Base-by-base conservation (phyloP, 1,139 yeast species). In the Candida gigantensis region DNA sequence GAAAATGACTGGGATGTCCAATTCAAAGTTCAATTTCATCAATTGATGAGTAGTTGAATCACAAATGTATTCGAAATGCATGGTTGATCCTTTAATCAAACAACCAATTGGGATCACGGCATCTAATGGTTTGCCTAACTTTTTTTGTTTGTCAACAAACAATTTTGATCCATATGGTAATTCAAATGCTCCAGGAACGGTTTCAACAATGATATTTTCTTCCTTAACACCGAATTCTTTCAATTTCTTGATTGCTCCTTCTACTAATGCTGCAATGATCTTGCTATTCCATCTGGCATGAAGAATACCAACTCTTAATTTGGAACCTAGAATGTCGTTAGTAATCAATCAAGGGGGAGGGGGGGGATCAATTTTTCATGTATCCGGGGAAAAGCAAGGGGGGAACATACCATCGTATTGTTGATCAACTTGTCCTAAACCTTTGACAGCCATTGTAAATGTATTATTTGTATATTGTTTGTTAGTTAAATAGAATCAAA, bases 21-120 rank as follows among this genome's bases (percentile, higher is more conserved):
- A 60, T 39, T 79, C 77, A 46, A 82, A 80, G 62, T 88, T 95
- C 52, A 88, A 67, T 46, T 71, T 70, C 97, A 92, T 90, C 52
- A 92, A 68, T 39, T 87, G 94, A 49, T 84, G 81, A 10, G 97
- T 82, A 23, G 85, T 89, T 2, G 96, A 70, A 45, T 92, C 97
- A 58, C 96, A 85, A 51, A 92, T 92, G 68, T 90, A 92, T 65
- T 92, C 98, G 57, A 92, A 92, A 68, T 92, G 98, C 96, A 89
- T 89, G 32, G 97, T 92, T 30, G 90, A 82, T 39, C 98, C 98
- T 68, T 92, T 92, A 66, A 92, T 90, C 54, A 92, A 74, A 26
- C 86, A 92, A 40, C 98, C 98, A 51, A 92, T 89, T 37, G 97
- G 92, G 46, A 92, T 87, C 34, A 90, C 77, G 3, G 94, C 96